Conservation (phyloP, 768 basidiomycete species). For the Hygrocybe punicea region DNA sequence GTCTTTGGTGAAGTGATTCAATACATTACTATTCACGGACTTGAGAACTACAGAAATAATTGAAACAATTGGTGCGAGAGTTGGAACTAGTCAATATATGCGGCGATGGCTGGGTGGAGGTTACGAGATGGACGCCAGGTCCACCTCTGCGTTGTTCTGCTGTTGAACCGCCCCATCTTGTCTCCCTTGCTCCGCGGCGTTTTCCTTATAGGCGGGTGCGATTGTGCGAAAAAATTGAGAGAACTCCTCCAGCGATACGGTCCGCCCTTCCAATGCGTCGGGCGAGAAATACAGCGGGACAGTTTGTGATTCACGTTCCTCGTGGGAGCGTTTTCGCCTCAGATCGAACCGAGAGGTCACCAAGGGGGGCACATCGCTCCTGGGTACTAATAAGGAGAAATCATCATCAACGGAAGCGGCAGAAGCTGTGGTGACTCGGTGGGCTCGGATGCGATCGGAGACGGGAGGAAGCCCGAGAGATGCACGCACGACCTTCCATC, state of each 20-base stretch:
- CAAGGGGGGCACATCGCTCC: neutral
- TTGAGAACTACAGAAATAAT: no score
- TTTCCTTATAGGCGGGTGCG: neutral
- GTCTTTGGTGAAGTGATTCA: neutral
- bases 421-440: no score
- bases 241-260: constrained; percentile 1
- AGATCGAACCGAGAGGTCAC: constrained; percentile 18
- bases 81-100: no score
- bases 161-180: neutral
- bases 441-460: constrained; percentile 11
- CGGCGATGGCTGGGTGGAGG: no score
- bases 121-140: no score
- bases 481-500: constrained; percentile 31
- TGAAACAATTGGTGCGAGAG: no score
- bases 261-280: constrained; percentile 12
- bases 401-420: no score
- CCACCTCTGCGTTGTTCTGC: no score
- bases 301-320: constrained; percentile 10
- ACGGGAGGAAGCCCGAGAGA: constrained; percentile 30
- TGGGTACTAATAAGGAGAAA: no score
- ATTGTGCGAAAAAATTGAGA: neutral
- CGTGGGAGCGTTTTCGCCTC: constrained; percentile 17
- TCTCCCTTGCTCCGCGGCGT: neutral
- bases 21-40: neutral
- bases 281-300: constrained; percentile 23